Evolutionary conservation across 495 filamentous ascomycete genomes (phyloP), one percentile per base, ranked within the genome.

Genomic region (Barbatosphaeria neglecta): DNA sequence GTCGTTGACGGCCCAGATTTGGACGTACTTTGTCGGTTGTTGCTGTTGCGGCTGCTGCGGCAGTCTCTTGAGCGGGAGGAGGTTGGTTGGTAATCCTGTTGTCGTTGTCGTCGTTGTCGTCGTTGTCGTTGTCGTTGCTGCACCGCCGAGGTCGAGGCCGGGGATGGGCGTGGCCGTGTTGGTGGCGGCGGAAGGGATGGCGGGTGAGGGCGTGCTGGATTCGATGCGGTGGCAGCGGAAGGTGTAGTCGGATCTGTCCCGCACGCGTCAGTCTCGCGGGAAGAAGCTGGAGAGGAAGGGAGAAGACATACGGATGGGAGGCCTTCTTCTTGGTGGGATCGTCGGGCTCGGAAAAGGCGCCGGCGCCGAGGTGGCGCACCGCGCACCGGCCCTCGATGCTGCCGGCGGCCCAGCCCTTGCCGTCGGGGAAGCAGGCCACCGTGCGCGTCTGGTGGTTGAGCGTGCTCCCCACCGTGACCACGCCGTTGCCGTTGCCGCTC

Each of bases 181-280:
- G n/a, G n/a, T n/a, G n/a, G n/a, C n/a, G n/a, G n/a, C n/a, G n/a
- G n/a, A n/a, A n/a, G n/a, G n/a, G n/a, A n/a, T 37, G 38, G 20
- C 56, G 78, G 65, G 52, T 70, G 72, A 51, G 69, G 74, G 37
- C n/a, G 78, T 58, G 0, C 81, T 77, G n/a, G n/a, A n/a, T 10
- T 78, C 73, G 54, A 89, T 81, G 19, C 90, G 86, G 59, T 96
- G 90, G 62, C 90, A 96, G 65, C 90, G 93, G 74, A 94, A 96
- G 22, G 81, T 84, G 69, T 95, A 90, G 61, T 92, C 92, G 28
- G 78, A 82, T 55, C 77, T 81, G 42, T 43, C 18, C 15, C 20
- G 25, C 27, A 23, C 8, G 13, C 3, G 37, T 54, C 50, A 57
- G 45, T 4, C 28, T 48, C n/a, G n/a, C n/a, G n/a, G 16, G 41